phyloP scores from a whole-genome alignment of 202 grass and related monocot genomes.

The Digitaria exilis region DNA sequence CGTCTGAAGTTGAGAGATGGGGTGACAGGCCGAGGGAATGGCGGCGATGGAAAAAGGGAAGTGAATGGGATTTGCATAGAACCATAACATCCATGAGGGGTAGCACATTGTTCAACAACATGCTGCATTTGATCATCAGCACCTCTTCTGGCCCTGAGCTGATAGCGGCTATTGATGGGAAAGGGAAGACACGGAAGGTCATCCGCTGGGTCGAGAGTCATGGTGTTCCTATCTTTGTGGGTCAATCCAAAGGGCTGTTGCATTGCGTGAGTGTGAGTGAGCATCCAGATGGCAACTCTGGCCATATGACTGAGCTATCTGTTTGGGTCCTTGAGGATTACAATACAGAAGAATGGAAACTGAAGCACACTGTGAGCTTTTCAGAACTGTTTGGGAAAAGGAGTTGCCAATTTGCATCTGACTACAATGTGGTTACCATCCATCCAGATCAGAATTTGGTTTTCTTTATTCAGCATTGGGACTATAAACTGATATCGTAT shows the following conservation, averaged over 20 bases:
- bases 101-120: not conserved
- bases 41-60: not conserved
- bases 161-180: not conserved
- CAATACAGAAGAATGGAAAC: not conserved
- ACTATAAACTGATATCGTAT: slow-evolving; percentile 11
- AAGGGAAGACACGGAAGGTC: not conserved
- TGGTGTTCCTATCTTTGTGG: not conserved
- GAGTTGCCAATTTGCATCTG: not conserved
- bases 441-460: slow-evolving; percentile 21
- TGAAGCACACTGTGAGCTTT: slow-evolving; percentile 9
- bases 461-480: slow-evolving; percentile 1
- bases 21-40: not conserved
- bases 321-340: not conserved
- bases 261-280: not conserved
- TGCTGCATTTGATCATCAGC: not conserved
- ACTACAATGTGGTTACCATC: not conserved
- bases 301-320: not conserved
- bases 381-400: not conserved
- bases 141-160: not conserved
- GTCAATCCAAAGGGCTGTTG: not conserved
- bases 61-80: not conserved
- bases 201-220: not conserved
- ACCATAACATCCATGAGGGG: not conserved
- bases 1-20: not conserved
- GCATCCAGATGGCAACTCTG: not conserved